Evolutionary conservation across 2,329 filamentous ascomycete species (phyloP).

Genomic region (Stemphylium vesicarium): DNA sequence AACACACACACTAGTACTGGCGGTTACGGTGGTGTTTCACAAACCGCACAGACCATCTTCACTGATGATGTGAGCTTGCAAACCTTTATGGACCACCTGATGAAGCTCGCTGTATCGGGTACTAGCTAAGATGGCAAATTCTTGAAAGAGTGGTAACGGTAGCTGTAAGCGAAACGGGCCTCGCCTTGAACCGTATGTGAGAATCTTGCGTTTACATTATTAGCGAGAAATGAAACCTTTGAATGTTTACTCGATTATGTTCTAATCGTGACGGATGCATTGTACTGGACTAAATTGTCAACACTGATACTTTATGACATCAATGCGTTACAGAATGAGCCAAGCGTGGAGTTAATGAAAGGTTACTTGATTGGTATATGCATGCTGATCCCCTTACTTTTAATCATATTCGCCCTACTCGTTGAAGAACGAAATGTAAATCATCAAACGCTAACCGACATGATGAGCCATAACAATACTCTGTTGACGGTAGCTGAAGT

Average conservation of each 20-base stretch:
- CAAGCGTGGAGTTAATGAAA: conserved; percentile 12
- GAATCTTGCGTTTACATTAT: conserved; percentile 6
- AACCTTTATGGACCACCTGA: conserved; percentile 99
- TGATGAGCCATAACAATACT: background rate
- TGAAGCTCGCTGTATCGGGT: conserved; percentile 70
- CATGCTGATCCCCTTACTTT: conserved; percentile 2
- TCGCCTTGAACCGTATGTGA: background rate
- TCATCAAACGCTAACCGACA: conserved; percentile 1
- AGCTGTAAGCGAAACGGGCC: background rate
- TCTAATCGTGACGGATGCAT: too few species aligned
- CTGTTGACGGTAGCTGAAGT: background rate
- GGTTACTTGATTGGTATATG: background rate
- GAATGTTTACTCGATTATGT: too few species aligned
- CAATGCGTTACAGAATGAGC: too few species aligned
- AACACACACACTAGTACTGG: conserved; percentile 96
- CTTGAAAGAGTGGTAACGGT: background rate
- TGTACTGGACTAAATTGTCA: too few species aligned
- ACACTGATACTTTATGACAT: too few species aligned
- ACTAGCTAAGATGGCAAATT: conserved; percentile 29
- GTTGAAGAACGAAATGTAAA: conserved; percentile 1
- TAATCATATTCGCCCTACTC: background rate
- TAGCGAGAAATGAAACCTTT: conserved; percentile 13
- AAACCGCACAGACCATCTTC: conserved; percentile 96
- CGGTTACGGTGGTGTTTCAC: conserved; percentile 86
- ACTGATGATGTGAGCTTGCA: conserved; percentile 97